Evolutionary conservation across 306 rosid species (phyloP).

Genomic region (Herpetospermum pedunculosum): DNA sequence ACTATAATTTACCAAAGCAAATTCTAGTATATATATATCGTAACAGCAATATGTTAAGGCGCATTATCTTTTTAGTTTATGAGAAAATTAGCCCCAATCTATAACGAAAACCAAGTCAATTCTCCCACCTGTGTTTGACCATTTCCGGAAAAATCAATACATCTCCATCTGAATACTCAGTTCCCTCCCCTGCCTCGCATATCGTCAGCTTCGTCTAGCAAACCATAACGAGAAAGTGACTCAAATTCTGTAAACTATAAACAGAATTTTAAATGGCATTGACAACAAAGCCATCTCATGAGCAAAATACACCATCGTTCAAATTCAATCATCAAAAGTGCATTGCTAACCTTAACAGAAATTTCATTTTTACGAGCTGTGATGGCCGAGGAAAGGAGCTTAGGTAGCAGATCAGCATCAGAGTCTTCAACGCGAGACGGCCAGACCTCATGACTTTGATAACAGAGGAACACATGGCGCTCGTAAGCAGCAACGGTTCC

Average conservation of each 20-base stretch:
- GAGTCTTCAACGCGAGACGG: slow-evolving; percentile 59
- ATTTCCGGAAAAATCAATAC: slow-evolving; percentile 77
- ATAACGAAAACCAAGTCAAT: background rate
- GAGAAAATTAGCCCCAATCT: background rate
- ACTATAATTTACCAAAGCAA: background rate
- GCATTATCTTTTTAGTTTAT: background rate
- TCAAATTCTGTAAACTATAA: background rate
- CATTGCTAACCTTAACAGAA: slow-evolving; percentile 10
- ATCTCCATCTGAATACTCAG: slow-evolving; percentile 49
- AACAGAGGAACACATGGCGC: slow-evolving; percentile 83
- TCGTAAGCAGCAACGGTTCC: slow-evolving; percentile 65
- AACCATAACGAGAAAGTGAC: background rate
- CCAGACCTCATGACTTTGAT: slow-evolving; percentile 60
- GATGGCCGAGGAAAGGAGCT: slow-evolving; percentile 36
- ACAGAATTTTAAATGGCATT: background rate
- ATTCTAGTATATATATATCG: background rate
- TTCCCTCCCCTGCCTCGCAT: slow-evolving; percentile 56
- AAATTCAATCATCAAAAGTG: background rate
- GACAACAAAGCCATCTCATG: background rate
- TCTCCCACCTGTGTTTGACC: slow-evolving; percentile 54
- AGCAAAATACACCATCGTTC: background rate
- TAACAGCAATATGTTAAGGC: background rate
- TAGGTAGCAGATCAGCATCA: slow-evolving; percentile 56
- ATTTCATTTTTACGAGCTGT: slow-evolving; percentile 47
- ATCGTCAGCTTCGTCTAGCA: slow-evolving; percentile 64